Evolutionary conservation across 768 basidiomycete genomes (phyloP), one percentile per base, ranked within the genome.

Genomic region (Tremella fuciformis): DNA sequence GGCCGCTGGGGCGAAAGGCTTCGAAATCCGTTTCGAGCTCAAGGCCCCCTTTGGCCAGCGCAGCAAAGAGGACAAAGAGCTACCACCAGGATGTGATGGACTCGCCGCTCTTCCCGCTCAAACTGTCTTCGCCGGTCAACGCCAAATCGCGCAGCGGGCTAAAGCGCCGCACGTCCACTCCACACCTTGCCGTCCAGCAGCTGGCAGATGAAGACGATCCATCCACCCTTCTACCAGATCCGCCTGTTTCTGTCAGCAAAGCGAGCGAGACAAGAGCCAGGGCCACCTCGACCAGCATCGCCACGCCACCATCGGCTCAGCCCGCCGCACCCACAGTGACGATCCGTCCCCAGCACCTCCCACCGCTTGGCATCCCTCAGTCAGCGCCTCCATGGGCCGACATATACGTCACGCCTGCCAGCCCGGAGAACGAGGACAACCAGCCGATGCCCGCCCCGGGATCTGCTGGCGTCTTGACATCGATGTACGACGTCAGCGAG

Each of bases 231-330:
- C 25, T 41, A 19, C 51, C 49, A 19, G 49, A n/a, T 19, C 47
- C 52, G 13, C 29, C 29, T 7, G 38, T 16, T 21, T 13, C 34
- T 34, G 42, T 13, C 22, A 41, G 53, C n/a, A 57, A 64, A 39
- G 55, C 55, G 24, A 51, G 41, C 6, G 61, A 64, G 21, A 64
- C 55, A 25, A 47, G 71, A 42, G 71, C 66, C 8, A 59, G 71
- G 47, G 66, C 71, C 11, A 73, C 71, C 7, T 69, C 66, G 25
- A 73, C 71, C 1, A 66, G 64, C 49, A 48, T 73, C 13, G 71
- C 68, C 49, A 51, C 62, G 7, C 71, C 62, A 9, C 57, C 59
- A 18, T 42, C 25, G 3, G 49, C 40, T 1, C 39, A 37, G 22
- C 13, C 15, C 7, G 11, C 56, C 22, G 22, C 39, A 47, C 40